Conservation (phyloP, 768 basidiomycete species). For the Tricholoma sp. region DNA sequence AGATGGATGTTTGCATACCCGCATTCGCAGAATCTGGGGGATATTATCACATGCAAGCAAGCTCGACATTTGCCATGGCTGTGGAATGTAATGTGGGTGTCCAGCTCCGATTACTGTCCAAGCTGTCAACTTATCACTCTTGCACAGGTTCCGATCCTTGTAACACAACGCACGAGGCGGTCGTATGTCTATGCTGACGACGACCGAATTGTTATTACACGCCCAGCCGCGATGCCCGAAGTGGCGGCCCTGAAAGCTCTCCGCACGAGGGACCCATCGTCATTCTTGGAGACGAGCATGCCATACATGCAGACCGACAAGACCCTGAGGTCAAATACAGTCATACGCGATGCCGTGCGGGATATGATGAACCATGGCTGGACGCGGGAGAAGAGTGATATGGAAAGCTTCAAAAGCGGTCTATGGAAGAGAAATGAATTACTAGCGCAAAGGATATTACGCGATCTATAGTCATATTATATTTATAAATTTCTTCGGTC, state of each 20-base stretch:
- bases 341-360: constrained; percentile 16
- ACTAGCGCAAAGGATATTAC: constrained; percentile 24
- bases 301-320: constrained; percentile 5
- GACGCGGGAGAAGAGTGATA: constrained; percentile 20
- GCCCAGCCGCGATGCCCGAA: constrained; percentile 36
- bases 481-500: too few species aligned
- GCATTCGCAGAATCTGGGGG: constrained; percentile 30
- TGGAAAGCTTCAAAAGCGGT: constrained; percentile 22
- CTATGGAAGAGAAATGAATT: constrained; percentile 27
- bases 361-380: constrained; percentile 28
- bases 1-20: constrained; percentile 36
- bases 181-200: constrained; percentile 35
- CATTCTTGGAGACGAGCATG: constrained; percentile 14
- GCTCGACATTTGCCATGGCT: constrained; percentile 36
- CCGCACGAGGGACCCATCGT: constrained; percentile 24
- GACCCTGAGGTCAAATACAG: constrained; percentile 12
- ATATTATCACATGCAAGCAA: constrained; percentile 34
- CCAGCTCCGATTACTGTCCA: background rate
- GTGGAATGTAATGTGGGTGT: constrained; percentile 31
- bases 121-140: background rate
- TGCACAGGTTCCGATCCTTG: constrained; percentile 33
- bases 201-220: constrained; percentile 28
- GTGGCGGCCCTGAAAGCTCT: constrained; percentile 32
- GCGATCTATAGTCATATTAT: constrained; percentile 17
- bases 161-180: constrained; percentile 31